Percentiles rank a stretch among this genome's conserved stretches.
phyloP scores from a whole-genome alignment of 176 grass and related monocot species.

The Alloteropsis semialata region DNA sequence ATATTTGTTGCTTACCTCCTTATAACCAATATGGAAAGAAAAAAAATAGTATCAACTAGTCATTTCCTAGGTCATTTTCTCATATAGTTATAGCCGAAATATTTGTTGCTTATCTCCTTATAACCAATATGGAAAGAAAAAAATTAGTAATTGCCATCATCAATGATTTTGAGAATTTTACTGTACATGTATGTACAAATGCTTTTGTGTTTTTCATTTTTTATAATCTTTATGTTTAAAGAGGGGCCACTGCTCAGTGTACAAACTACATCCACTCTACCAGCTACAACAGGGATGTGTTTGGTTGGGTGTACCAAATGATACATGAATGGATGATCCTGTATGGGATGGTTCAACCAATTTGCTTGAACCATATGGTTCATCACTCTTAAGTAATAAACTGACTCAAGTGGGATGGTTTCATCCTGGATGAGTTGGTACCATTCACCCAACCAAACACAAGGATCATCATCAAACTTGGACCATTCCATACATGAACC shows the following conservation, averaged over 20 bases:
- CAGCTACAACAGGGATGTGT: no score
- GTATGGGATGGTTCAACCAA: no score
- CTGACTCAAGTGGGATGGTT: no score
- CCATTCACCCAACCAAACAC: no score
- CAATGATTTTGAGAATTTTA: neutral
- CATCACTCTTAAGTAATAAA: no score
- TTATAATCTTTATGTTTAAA: conserved; percentile 10
- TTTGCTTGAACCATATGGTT: no score
- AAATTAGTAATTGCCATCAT: neutral
- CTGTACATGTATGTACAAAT: neutral
- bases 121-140: neutral
- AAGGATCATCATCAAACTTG: no score
- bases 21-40: neutral
- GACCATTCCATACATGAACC: no score
- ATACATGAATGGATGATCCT: no score
- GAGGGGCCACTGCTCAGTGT: neutral
- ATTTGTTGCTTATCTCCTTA: neutral
- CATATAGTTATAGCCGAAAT: conserved; percentile 3
- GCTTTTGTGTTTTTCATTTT: neutral
- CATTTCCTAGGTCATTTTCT: neutral
- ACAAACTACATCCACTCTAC: neutral
- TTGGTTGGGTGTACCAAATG: no score
- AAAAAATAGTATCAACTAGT: neutral
- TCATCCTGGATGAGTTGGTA: no score
- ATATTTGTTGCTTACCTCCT: neutral